A percentile compares a stretch with the other conserved stretches of the same genome.
These are phyloP conservation scores for Diaporthe vaccinii DNA, from an alignment of 2,329 filamentous ascomycete genomes.

Conservation along the genomic window DNA sequence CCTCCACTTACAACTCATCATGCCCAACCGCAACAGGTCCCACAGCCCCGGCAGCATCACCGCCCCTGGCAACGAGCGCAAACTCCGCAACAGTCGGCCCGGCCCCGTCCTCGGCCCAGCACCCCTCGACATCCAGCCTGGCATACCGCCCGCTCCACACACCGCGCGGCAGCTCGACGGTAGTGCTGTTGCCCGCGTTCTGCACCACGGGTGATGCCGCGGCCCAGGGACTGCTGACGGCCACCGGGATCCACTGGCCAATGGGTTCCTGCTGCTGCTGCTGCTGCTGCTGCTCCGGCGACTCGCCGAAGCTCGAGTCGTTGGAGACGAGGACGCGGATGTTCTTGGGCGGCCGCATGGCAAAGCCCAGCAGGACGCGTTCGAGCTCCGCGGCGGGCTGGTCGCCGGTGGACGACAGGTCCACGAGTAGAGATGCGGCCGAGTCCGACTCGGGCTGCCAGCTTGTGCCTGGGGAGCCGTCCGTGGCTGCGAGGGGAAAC, in stretches of 20 bases:
- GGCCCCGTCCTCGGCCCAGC: background rate
- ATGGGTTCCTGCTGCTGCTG: background rate
- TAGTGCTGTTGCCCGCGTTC: background rate
- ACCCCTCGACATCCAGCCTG: background rate
- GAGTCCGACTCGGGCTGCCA: background rate
- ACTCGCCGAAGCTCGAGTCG: background rate
- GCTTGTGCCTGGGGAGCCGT: background rate
- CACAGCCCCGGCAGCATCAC: background rate
- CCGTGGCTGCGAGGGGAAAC: background rate
- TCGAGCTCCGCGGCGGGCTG: background rate
- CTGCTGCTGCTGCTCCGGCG: background rate
- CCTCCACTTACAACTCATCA: background rate
- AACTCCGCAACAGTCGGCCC: background rate
- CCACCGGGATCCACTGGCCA: background rate
- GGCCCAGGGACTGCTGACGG: background rate
- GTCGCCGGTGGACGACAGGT: background rate
- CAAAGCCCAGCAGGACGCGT: background rate
- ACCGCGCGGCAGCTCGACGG: background rate
- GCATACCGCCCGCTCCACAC: slow-evolving; percentile 6
- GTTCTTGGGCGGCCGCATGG: background rate
- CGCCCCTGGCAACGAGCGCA: background rate
- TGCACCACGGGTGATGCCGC: background rate
- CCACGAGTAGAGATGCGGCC: background rate
- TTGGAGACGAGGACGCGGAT: background rate
- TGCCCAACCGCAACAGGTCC: background rate